Percentiles rank a stretch among this genome's conserved stretches.
Evolutionary conservation across 2,329 filamentous ascomycete genomes (phyloP).

Genomic region (Exophiala mesophila): DNA sequence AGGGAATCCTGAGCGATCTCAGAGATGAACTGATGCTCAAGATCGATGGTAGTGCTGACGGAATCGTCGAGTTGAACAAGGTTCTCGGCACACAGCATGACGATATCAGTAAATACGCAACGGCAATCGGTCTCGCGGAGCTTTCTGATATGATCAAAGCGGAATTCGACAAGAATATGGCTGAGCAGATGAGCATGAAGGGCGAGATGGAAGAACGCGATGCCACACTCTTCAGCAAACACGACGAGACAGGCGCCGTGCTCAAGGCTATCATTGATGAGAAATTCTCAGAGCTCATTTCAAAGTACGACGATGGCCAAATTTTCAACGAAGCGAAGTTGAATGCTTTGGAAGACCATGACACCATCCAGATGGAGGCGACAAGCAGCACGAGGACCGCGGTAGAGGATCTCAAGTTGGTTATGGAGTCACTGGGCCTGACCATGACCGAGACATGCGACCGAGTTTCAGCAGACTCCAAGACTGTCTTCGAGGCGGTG

Average conservation of each 20-base stretch:
- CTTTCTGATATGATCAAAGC: conserved; percentile 70
- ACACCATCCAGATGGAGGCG: conserved; percentile 67
- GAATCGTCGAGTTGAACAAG: conserved; percentile 50
- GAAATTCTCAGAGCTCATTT: conserved; percentile 73
- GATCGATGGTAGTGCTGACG: conserved; percentile 68
- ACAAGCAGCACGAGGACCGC: conserved; percentile 70
- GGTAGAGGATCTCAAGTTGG: conserved; percentile 78
- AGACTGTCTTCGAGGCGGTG: conserved; percentile 76
- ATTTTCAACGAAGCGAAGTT: conserved; percentile 67
- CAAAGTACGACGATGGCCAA: conserved; percentile 85
- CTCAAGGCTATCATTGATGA: conserved; percentile 62
- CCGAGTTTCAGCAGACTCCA: conserved; percentile 81
- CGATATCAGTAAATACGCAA: conserved; percentile 41
- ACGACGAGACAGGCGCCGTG: conserved; percentile 55
- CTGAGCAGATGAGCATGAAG: conserved; percentile 72
- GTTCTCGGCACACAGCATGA: conserved; percentile 67
- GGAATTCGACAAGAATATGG: conserved; percentile 83
- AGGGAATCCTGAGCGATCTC: conserved; percentile 70
- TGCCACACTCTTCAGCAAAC: conserved; percentile 52
- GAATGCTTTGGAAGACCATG: conserved; percentile 67
- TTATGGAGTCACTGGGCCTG: conserved; percentile 78
- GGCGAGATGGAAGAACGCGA: conserved; percentile 66
- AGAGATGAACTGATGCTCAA: conserved; percentile 71
- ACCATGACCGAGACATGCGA: conserved; percentile 77
- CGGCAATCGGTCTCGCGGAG: conserved; percentile 61